Conservation (phyloP, 768 basidiomycete genomes). For the Suillus variegatus region DNA sequence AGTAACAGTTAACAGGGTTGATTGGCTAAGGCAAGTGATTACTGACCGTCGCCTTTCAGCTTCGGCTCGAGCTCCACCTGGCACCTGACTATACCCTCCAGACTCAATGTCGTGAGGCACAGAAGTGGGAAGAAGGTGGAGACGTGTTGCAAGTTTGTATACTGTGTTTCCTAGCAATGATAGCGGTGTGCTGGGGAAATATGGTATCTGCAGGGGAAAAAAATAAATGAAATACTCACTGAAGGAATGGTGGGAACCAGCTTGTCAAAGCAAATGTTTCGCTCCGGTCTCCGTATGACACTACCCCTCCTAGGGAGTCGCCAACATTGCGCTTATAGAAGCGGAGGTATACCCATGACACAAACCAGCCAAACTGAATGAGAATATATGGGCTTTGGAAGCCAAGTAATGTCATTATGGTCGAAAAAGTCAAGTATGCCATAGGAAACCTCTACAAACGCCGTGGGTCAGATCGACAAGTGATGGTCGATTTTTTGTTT, state of each 20-base stretch:
- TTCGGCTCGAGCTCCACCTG: constrained; percentile 91
- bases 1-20: constrained; percentile 11
- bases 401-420: constrained; percentile 78
- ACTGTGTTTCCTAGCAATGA: constrained; percentile 66
- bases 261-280: constrained; percentile 94
- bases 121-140: constrained; percentile 74
- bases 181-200: constrained; percentile 62
- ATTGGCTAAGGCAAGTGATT: neutral
- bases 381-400: constrained; percentile 89
- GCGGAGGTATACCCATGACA: constrained; percentile 91
- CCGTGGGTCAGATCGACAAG: constrained; percentile 6
- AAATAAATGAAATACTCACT: constrained; percentile 56
- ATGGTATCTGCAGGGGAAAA: constrained; percentile 3
- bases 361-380: constrained; percentile 99
- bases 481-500: neutral
- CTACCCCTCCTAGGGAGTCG: constrained; percentile 61
- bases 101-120: constrained; percentile 64
- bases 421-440: constrained; percentile 89
- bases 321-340: constrained; percentile 90
- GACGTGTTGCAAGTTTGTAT: constrained; percentile 62
- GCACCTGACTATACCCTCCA: constrained; percentile 70
- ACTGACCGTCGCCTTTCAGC: constrained; percentile 90
- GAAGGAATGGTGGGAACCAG: constrained; percentile 96
- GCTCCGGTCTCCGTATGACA: constrained; percentile 89
- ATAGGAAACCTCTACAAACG: constrained; percentile 82